Percentiles rank a stretch among this genome's conserved stretches.
Conservation (phyloP, 2,329 filamentous ascomycete genomes). For the Colletotrichum phormii region DNA sequence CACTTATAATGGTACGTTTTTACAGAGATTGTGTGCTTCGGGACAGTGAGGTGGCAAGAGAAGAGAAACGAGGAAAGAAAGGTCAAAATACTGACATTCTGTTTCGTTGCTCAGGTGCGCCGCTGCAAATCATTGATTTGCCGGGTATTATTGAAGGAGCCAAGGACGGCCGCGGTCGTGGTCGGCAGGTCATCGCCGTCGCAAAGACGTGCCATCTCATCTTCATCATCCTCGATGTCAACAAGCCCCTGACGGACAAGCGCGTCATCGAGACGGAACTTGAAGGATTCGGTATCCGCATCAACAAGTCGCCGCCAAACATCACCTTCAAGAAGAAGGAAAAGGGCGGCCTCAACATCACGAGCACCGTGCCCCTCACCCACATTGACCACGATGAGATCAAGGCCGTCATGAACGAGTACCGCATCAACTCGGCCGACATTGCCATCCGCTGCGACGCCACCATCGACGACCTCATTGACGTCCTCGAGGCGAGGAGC, state of each 20-base stretch:
- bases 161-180: conserved; percentile 97
- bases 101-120: conserved; percentile 69
- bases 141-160: conserved; percentile 99
- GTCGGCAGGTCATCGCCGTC: conserved; percentile 97
- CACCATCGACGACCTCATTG: conserved; percentile 96
- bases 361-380: conserved; percentile 89
- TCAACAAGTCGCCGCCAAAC: conserved; percentile 97
- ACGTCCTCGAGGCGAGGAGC: conserved; percentile 93
- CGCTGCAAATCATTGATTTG: conserved; percentile 97
- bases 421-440: conserved; percentile 95
- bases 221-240: conserved; percentile 98
- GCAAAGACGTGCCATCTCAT: conserved; percentile 99
- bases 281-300: conserved; percentile 96
- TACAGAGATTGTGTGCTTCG: neutral
- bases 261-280: conserved; percentile 93
- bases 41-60: neutral
- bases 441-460: conserved; percentile 98
- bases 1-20: conserved; percentile 79
- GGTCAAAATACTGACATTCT: neutral
- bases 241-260: conserved; percentile 98
- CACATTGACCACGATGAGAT: conserved; percentile 98
- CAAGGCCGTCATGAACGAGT: conserved; percentile 97
- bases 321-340: conserved; percentile 99
- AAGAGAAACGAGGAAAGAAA: neutral
- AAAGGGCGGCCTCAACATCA: conserved; percentile 96